Percentiles rank a stretch among this genome's conserved stretches.
phyloP scores from a whole-genome alignment of 352 stramenopile species.

The Pythium aristosporum region DNA sequence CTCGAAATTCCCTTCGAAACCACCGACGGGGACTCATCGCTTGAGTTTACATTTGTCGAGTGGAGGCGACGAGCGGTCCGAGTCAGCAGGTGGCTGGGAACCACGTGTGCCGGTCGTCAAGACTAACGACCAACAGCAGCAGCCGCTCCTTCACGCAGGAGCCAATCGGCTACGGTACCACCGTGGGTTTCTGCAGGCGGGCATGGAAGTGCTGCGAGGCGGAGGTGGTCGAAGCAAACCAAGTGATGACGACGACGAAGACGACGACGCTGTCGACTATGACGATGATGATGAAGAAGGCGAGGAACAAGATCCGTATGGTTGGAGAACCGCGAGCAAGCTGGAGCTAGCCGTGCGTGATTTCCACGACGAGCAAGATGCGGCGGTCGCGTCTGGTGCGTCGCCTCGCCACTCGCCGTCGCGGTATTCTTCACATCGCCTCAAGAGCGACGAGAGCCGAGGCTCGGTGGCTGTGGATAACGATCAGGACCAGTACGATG shows the following conservation, averaged over 20 bases:
- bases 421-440: constrained; percentile 23
- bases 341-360: constrained; percentile 39
- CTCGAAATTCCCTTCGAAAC: constrained; percentile 17
- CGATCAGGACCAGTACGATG: constrained; percentile 11
- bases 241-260: constrained; percentile 10
- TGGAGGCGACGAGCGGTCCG: constrained; percentile 5
- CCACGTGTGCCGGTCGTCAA: neutral
- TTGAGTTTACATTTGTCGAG: constrained; percentile 5
- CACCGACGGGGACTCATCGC: neutral
- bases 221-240: constrained; percentile 16
- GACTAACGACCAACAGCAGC: neutral
- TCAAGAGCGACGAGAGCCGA: constrained; percentile 39
- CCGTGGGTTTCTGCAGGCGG: constrained; percentile 52
- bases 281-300: neutral
- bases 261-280: neutral
- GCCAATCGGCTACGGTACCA: constrained; percentile 36
- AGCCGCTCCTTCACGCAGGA: neutral
- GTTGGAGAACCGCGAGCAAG: constrained; percentile 18
- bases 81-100: constrained; percentile 9
- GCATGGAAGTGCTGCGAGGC: constrained; percentile 57
- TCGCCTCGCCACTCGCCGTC: constrained; percentile 11
- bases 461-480: constrained; percentile 9
- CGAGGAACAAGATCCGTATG: neutral
- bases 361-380: constrained; percentile 31
- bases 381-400: neutral